Base-by-base conservation (phyloP, 139 green algal genomes). In the Eudorina sp. region DNA sequence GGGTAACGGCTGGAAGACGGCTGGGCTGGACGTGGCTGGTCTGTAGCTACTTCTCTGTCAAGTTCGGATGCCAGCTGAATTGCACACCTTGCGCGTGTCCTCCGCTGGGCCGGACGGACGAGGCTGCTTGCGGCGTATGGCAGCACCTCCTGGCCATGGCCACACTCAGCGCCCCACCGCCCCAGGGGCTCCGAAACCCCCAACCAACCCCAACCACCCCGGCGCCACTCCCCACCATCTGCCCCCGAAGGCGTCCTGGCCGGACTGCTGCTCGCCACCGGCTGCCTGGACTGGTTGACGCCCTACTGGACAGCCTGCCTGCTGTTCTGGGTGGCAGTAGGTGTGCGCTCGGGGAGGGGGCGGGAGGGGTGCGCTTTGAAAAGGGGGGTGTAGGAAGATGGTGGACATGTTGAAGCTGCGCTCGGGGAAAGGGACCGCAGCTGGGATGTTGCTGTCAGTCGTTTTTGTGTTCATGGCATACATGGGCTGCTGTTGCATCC, bases 211-310 rank as follows among this genome's bases (percentile, higher is more conserved):
- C n/a, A n/a, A n/a, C n/a, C n/a, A n/a, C n/a, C n/a, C n/a, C n/a
- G n/a, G n/a, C n/a, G n/a, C n/a, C n/a, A n/a, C n/a, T n/a, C n/a
- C n/a, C n/a, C n/a, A n/a, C 31, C 9, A 11, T 46, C 6, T 48
- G 11, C 48, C 21, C 73, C n/a, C 14, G 3, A 58, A 86, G 95
- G 95, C 66, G 94, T 97, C 45, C 27, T 96, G 27, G 92, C 89
- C 0, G 95, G 95, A 4, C 96, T 95, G 27, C 5, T 89, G 25
- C 55, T 97, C n/a, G 88, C 84, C 19, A 90, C 66, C 40, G 91
- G 89, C 21, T 9, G 64, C 38, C 90, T 96, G 62, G 89, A 91
- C 68, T 91, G 85, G 81, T 40, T 95, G 34, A 83, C 55, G 6
- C 38, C 82, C 14, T 93, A 86, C 69, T 93, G 90, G 90, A 64